phyloP scores from a whole-genome alignment of 1,284 basidiomycete genomes.

The Austroboletus niveus region DNA sequence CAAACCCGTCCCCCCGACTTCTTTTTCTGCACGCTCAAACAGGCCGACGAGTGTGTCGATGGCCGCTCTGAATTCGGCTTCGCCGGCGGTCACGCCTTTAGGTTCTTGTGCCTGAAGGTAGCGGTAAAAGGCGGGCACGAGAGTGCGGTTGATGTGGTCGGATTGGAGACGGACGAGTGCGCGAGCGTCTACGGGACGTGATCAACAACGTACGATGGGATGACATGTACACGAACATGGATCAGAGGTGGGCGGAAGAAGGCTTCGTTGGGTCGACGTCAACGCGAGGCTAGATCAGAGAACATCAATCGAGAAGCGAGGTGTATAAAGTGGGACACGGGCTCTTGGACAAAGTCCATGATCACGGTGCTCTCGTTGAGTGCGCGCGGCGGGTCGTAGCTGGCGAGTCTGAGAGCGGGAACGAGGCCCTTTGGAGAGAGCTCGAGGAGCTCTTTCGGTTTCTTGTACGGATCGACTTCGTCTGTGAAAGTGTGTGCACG shows the following conservation, averaged over 20 bases:
- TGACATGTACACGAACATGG: slow-evolving; percentile 48
- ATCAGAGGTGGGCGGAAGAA: slow-evolving; percentile 57
- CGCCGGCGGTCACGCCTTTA: slow-evolving; percentile 52
- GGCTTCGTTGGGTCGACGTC: slow-evolving; percentile 43
- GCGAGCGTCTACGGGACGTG: slow-evolving; percentile 46
- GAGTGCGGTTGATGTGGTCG: slow-evolving; percentile 61
- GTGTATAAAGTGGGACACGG: not conserved
- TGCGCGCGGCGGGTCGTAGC: slow-evolving; percentile 49
- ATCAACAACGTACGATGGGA: not conserved
- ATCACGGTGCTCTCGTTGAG: slow-evolving; percentile 73
- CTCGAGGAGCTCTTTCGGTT: slow-evolving; percentile 73
- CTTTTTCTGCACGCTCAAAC: slow-evolving; percentile 56
- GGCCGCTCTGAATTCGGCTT: slow-evolving; percentile 56
- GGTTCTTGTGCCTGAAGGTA: slow-evolving; percentile 73
- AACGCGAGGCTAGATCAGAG: slow-evolving; percentile 27
- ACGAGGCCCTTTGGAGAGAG: slow-evolving; percentile 80
- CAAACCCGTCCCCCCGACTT: slow-evolving; percentile 47
- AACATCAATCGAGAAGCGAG: no score
- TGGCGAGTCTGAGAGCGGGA: slow-evolving; percentile 61
- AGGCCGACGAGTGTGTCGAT: slow-evolving; percentile 55
- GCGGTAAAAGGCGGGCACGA: slow-evolving; percentile 78
- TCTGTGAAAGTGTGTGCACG: slow-evolving; percentile 36
- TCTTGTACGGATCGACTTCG: slow-evolving; percentile 82
- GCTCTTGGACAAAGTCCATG: slow-evolving; percentile 75
- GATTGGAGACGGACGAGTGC: slow-evolving; percentile 67